A percentile compares a stretch with the other conserved stretches of the same genome.
These are phyloP conservation scores for Furcasterigmium sp. DNA, from an alignment of 2,329 filamentous ascomycete species.

Conservation along the genomic window DNA sequence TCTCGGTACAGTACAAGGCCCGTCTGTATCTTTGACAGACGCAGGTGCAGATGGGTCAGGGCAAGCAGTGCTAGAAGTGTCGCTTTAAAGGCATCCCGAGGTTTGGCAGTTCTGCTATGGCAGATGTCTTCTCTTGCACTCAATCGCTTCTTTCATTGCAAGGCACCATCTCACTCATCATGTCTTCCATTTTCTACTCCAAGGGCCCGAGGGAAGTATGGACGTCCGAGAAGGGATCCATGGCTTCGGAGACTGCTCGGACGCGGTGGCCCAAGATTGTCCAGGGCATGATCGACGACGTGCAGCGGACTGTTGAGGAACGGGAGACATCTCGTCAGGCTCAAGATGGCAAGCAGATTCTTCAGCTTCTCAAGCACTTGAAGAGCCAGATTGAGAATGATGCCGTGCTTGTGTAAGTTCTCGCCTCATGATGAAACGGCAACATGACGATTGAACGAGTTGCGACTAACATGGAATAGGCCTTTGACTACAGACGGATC, in stretches of 20 bases:
- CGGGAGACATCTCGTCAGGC: not conserved
- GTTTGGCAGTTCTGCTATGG: too few relatives aligned
- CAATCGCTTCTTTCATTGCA: too few relatives aligned
- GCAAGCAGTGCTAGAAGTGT: too few relatives aligned
- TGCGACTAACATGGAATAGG: not conserved
- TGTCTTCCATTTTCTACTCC: conserved; percentile 2
- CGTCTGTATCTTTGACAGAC: too few relatives aligned
- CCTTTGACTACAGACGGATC: not conserved
- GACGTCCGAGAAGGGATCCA: conserved; percentile 7
- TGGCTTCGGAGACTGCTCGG: conserved; percentile 6
- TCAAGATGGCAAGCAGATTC: not conserved
- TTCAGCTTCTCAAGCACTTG: not conserved
- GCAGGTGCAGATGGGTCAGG: too few relatives aligned
- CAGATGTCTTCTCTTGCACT: too few relatives aligned
- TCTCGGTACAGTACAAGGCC: too few relatives aligned
- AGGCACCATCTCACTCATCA: not conserved
- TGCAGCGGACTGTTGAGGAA: not conserved
- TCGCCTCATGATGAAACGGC: not conserved
- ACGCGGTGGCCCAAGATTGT: conserved; percentile 8
- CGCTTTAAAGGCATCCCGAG: too few relatives aligned
- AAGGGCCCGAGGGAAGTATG: conserved; percentile 3
- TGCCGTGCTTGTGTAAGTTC: not conserved
- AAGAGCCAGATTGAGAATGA: not conserved
- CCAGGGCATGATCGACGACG: conserved; percentile 6
- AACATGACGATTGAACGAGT: not conserved